Evolutionary conservation across 2,329 filamentous ascomycete genomes (phyloP), one percentile per base, ranked within the genome.

Genomic region (Juglanconis juglandina): DNA sequence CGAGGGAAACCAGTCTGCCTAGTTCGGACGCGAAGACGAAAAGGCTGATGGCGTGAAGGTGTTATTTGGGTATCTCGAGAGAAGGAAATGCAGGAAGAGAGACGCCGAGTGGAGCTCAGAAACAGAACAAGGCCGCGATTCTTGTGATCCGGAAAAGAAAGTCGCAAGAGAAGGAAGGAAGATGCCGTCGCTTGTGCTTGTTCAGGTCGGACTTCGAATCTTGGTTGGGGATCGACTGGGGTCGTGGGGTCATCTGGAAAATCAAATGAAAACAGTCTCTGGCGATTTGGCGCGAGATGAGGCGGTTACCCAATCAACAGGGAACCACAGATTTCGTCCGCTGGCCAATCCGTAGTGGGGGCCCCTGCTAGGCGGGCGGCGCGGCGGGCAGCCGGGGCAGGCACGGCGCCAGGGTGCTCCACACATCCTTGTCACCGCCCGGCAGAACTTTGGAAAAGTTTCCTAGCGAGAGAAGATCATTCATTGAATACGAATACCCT

Each of bases 21-120:
- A 14, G 37, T 37, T 9, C 42, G 30, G 30, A n/a, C 14, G 48
- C 47, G 39, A 34, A 50, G 46, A 41, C 39, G 41, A 33, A 41
- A 10, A 7, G 52, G 14, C 30, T 35, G 46, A 48, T 33, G 10
- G 46, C 14, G n/a, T 37, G 34, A 59, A 46, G 52, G 48, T 11
- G 37, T 33, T 44, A 51, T 49, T 37, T 63, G 58, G 61, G 61
- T 63, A 63, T 63, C 61, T 60, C 54, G 46, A 58, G 49, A 52
- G 54, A 58, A 46, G 44, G 32, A 52, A 47, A 33, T 10, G 44
- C 39, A 9, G 55, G 30, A 49, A 30, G 30, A 48, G 46, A 9
- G 41, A 46, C 49, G 42, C 49, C 50, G 34, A 17, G n/a, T 37
- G n/a, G 34, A 42, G 6, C 32, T 41, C 58, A 52, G 53, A 46